These are phyloP conservation scores for Fusarium napiforme DNA, from an alignment of 2,329 filamentous ascomycete genomes.

Conservation along the genomic window DNA sequence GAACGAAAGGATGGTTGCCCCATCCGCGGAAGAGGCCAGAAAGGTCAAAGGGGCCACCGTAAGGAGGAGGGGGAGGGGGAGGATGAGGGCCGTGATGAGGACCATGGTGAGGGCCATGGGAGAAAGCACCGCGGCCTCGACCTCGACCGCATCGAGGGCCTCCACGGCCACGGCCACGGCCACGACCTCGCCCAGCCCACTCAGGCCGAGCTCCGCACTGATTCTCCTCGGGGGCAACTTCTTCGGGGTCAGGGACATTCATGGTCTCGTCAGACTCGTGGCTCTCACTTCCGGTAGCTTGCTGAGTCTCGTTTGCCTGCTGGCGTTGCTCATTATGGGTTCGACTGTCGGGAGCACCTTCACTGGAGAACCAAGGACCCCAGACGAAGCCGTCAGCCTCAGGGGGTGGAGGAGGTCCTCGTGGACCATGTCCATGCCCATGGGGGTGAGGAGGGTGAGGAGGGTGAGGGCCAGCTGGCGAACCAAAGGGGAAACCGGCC, in stretches of 20 bases:
- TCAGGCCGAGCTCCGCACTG: slow-evolving; percentile 38
- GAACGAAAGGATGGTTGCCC: slow-evolving; percentile 56
- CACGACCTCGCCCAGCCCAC: slow-evolving; percentile 38
- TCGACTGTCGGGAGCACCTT: slow-evolving; percentile 36
- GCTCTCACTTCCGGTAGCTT: slow-evolving; percentile 46
- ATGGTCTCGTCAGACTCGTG: slow-evolving; percentile 51
- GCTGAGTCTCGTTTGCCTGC: slow-evolving; percentile 26
- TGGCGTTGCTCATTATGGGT: slow-evolving; percentile 34
- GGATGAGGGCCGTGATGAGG: slow-evolving; percentile 35
- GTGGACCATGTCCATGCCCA: slow-evolving; percentile 15
- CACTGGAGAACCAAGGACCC: slow-evolving; percentile 42
- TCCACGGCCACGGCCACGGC: slow-evolving; percentile 36
- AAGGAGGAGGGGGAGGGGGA: slow-evolving; percentile 34
- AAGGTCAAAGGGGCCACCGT: slow-evolving; percentile 51
- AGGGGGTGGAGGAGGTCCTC: slow-evolving; percentile 35
- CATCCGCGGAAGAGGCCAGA: slow-evolving; percentile 53
- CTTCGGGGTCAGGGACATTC: slow-evolving; percentile 48
- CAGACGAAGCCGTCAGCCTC: slow-evolving; percentile 41
- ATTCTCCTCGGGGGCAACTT: slow-evolving; percentile 48
- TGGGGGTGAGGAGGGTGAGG: slow-evolving; percentile 18
- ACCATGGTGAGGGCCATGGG: slow-evolving; percentile 26
- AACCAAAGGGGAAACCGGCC: slow-evolving; percentile 51
- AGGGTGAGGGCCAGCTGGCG: slow-evolving; percentile 18
- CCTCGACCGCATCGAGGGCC: slow-evolving; percentile 37
- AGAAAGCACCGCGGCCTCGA: slow-evolving; percentile 37